phyloP scores from a whole-genome alignment of 23 red algal species.

The Gracilaria domingensis region DNA sequence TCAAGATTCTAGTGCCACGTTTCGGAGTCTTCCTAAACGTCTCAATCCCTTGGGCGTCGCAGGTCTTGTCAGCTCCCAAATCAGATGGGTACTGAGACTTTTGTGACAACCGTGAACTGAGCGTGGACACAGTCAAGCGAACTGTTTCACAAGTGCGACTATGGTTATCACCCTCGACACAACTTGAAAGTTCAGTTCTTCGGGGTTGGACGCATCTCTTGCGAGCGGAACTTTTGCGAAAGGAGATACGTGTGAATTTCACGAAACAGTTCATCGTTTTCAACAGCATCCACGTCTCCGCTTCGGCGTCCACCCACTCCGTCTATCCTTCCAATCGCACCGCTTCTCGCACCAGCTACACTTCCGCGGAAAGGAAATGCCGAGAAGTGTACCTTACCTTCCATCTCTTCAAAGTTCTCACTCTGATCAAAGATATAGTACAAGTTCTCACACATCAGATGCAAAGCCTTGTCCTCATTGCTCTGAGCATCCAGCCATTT shows the following conservation, averaged over 20 bases:
- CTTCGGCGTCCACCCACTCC: neutral
- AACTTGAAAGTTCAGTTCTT: too few species aligned
- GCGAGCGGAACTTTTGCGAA: too few species aligned
- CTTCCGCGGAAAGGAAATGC: neutral
- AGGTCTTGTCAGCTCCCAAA: too few species aligned
- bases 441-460: conserved; percentile 52
- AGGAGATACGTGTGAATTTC: neutral
- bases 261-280: conserved; percentile 41
- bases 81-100: too few species aligned
- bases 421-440: conserved; percentile 30
- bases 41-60: too few species aligned
- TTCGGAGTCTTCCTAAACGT: too few species aligned
- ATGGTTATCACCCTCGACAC: too few species aligned
- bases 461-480: conserved; percentile 11
- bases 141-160: too few species aligned
- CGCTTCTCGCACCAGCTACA: neutral
- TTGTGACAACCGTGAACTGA: too few species aligned
- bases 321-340: neutral
- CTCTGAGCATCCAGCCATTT: conserved; percentile 31
- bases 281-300: conserved; percentile 36
- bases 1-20: too few species aligned
- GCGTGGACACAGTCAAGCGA: too few species aligned
- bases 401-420: neutral
- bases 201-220: neutral
- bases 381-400: neutral